Evolutionary conservation across 169 alveolate genomes (phyloP).

Genomic region (Cyclospora cayetanensis): DNA sequence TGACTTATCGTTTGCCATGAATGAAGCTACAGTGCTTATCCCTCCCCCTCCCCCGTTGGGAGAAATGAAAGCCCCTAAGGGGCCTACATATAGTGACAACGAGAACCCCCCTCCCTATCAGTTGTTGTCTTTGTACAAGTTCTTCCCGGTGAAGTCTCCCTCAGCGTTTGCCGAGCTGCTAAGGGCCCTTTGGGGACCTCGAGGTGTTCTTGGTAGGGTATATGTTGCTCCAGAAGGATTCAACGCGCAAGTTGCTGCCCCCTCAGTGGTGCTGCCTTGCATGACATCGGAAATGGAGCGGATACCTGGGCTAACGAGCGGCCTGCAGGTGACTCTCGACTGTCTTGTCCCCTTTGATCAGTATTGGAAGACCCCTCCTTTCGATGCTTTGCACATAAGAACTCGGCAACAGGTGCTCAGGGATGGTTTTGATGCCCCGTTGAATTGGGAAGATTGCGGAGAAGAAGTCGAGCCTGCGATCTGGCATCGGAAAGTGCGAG

Average conservation of each 20-base stretch:
- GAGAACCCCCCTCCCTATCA: slow-evolving; percentile 41
- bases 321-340: slow-evolving; percentile 58
- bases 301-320: slow-evolving; percentile 48
- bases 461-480: slow-evolving; percentile 63
- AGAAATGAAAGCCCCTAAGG: background rate
- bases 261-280: background rate
- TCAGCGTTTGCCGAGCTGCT: slow-evolving; percentile 50
- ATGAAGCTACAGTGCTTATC: background rate
- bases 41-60: slow-evolving; percentile 33
- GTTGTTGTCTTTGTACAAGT: slow-evolving; percentile 68
- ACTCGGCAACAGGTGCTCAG: slow-evolving; percentile 70
- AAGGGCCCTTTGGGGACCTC: slow-evolving; percentile 62
- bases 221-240: slow-evolving; percentile 75
- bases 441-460: slow-evolving; percentile 69
- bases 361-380: slow-evolving; percentile 63
- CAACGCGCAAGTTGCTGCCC: slow-evolving; percentile 74
- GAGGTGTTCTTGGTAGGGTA: slow-evolving; percentile 72
- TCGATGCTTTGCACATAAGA: slow-evolving; percentile 62
- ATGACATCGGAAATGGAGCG: slow-evolving; percentile 38
- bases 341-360: slow-evolving; percentile 2
- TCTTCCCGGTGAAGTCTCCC: slow-evolving; percentile 50
- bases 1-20: background rate
- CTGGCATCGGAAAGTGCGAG: slow-evolving; percentile 64
- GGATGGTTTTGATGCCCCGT: slow-evolving; percentile 58
- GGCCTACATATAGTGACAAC: background rate